Evolutionary conservation across 768 basidiomycete genomes (phyloP), one percentile per base, ranked within the genome.

Genomic region (Cystofilobasidium bisporidii): DNA sequence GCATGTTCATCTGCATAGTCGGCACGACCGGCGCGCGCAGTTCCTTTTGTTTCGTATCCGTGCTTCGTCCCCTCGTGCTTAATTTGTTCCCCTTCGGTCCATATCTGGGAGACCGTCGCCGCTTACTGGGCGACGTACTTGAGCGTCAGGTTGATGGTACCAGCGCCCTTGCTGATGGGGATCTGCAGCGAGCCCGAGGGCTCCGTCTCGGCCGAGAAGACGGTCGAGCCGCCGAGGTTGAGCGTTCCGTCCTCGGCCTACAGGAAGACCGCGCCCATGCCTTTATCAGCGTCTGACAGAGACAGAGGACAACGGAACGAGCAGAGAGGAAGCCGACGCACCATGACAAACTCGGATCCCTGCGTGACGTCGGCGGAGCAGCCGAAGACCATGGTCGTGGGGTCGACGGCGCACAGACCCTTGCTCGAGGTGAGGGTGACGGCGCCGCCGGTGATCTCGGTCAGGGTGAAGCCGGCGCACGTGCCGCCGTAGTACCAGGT

Each of bases 61-160:
- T n/a, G n/a, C n/a, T n/a, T n/a, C n/a, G n/a, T n/a, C n/a, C n/a
- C n/a, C n/a, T n/a, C n/a, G n/a, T n/a, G n/a, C n/a, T n/a, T n/a
- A n/a, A n/a, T n/a, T n/a, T n/a, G n/a, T n/a, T n/a, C n/a, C n/a
- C n/a, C n/a, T n/a, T n/a, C n/a, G n/a, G n/a, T n/a, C n/a, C n/a
- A n/a, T n/a, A n/a, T n/a, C n/a, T n/a, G n/a, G n/a, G n/a, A n/a
- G n/a, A n/a, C n/a, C n/a, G n/a, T n/a, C n/a, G n/a, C n/a, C n/a
- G n/a, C 45, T 55, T 61, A 66, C 58, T 66, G 50, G 53, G 61
- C 48, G 26, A 68, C 61, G 53, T 43, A 69, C 47, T 69, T 64
- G 36, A 69, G 63, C 15, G 68, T 69, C 18, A 69, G 40, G 15
- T 63, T 63, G 26, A 69, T 33, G 3, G 68, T 33, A 9, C 15